Percentiles rank a stretch among this genome's conserved stretches.
phyloP scores from a whole-genome alignment of 2,329 filamentous ascomycete genomes.

The Colletotrichum karsti region DNA sequence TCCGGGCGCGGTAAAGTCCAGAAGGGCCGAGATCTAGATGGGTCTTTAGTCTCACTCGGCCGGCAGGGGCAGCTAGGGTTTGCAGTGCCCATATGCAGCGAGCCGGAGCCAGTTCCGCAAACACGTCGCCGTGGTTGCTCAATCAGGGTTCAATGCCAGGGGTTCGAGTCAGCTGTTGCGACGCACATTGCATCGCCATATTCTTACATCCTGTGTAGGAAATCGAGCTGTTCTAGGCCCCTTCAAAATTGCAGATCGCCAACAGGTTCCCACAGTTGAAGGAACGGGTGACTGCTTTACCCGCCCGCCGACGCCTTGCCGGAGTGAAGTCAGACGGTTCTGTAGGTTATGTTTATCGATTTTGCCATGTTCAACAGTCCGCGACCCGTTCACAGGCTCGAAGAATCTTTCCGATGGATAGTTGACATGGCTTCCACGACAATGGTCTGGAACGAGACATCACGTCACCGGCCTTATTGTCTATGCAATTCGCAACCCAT shows the following conservation, averaged over 20 bases:
- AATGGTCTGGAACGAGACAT: constrained; percentile 1
- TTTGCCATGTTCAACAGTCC: not conserved
- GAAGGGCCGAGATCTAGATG: not conserved
- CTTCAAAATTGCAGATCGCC: not conserved
- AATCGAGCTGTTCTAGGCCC: not conserved
- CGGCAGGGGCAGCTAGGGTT: not conserved
- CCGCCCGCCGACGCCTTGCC: not conserved
- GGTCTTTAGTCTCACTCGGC: not conserved
- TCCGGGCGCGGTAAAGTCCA: not conserved
- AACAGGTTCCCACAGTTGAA: not conserved
- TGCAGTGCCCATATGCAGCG: not conserved
- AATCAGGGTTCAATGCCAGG: not conserved
- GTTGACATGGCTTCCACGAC: not conserved
- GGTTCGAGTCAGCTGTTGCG: not conserved
- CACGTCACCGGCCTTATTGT: constrained; percentile 5
- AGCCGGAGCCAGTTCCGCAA: not conserved
- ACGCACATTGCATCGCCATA: not conserved
- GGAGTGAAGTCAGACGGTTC: not conserved
- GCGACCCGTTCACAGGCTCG: not conserved
- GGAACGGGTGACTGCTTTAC: not conserved
- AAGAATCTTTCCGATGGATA: not conserved
- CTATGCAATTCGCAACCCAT: not conserved
- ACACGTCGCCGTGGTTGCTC: not conserved
- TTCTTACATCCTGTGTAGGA: not conserved
- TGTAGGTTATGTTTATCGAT: too few species aligned